Base-by-base conservation (phyloP, 2,329 filamentous ascomycete genomes). In the Coniochaeta sp. region DNA sequence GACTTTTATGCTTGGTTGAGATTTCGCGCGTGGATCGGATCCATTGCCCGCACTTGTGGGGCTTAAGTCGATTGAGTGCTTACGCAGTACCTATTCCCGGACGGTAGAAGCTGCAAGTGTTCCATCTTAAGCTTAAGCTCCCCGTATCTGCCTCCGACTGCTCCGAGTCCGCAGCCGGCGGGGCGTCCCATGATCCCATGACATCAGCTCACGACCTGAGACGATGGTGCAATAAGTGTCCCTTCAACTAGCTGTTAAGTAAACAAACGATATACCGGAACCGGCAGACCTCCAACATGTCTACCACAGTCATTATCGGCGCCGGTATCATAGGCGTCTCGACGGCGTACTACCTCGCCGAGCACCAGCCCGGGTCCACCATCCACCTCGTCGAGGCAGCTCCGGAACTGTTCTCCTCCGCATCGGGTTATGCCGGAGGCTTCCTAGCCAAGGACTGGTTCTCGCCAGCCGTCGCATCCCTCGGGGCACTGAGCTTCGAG, bases 401-500 rank as follows among this genome's bases (percentile, higher is more conserved):
- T 0, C 70, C 74, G 1, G 70, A 84, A 63, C 79, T 93, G 34
- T 91, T 93, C 72, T 81, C 84, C 12, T 90, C 87, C 32, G 89
- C 90, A 0, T 92, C 88, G 2, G 89, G 90, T 1, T 86, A 83
- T 64, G 88, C 89, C 0, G 90, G 81, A 19, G 89, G 90, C 0
- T 93, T 93, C 67, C 69, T 93, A 9, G 89, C 89, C 0, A 79
- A 78, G 36, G 87, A 93, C 70, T 93, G 89, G 89, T 90, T 89
- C 66, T 26, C 47, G 0, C 75, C 83, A 0, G 75, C 79, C 1
- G 74, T 84, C 6, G 77, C 82, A 0, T 75, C 79, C 0, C 77
- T 93, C 1, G 89, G 85, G 8, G 79, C 79, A 0, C 77, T 93
- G 14, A 90, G 87, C 44, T 93, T 89, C 68, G 79, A 80, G 4